Evolutionary conservation across 208 protist genomes (phyloP).

Genomic region (Crithidia mellificae): DNA sequence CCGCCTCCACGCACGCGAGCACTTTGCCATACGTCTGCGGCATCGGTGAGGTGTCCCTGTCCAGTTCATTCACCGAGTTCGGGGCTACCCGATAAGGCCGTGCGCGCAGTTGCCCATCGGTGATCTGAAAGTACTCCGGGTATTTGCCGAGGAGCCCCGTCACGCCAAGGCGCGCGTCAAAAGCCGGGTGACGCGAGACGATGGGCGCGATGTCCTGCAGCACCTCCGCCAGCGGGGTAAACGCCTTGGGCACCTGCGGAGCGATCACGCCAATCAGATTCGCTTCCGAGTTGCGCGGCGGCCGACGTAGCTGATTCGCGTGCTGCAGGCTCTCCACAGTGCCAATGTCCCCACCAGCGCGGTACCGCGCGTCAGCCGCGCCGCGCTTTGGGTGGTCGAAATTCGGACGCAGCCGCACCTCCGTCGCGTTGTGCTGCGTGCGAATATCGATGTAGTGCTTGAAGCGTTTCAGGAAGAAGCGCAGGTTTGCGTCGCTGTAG

Average conservation of each 20-base stretch:
- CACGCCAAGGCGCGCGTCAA: constrained; percentile 77
- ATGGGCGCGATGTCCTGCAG: constrained; percentile 79
- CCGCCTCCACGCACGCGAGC: constrained; percentile 41
- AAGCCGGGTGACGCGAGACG: constrained; percentile 76
- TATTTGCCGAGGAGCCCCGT: constrained; percentile 85
- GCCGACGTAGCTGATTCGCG: constrained; percentile 32
- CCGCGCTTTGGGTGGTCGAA: constrained; percentile 78
- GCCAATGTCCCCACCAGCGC: constrained; percentile 11
- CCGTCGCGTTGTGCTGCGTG: constrained; percentile 40
- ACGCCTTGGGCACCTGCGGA: constrained; percentile 64
- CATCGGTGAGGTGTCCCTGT: constrained; percentile 54
- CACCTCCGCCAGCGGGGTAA: constrained; percentile 66
- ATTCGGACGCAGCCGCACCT: constrained; percentile 64
- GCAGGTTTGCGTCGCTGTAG: constrained; percentile 54
- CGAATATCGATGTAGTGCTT: constrained; percentile 80
- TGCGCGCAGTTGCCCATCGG: constrained; percentile 65
- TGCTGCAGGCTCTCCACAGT: constrained; percentile 11
- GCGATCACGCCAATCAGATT: constrained; percentile 68
- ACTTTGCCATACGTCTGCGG: constrained; percentile 62
- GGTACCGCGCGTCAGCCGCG: constrained; percentile 54
- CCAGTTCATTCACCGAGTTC: constrained; percentile 67
- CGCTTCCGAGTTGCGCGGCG: constrained; percentile 78
- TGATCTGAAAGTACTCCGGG: constrained; percentile 86
- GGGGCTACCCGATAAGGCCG: constrained; percentile 75
- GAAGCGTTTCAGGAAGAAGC: constrained; percentile 75